Evolutionary conservation across 2,329 filamentous ascomycete genomes (phyloP).

Genomic region (Didymella pinodella): DNA sequence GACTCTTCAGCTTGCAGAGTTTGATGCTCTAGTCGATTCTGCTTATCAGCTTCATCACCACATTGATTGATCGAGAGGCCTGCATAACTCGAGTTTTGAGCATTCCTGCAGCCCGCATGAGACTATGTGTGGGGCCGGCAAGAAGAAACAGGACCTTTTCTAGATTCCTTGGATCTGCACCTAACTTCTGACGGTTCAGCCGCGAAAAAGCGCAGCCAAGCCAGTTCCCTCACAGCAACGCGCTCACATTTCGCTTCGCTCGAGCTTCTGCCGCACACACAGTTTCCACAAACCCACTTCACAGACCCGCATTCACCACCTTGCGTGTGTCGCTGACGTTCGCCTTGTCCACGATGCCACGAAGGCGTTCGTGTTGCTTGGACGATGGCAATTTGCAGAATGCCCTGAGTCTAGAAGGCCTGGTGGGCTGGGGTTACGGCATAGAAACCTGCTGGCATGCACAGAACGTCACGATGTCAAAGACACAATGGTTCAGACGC

Average conservation of each 20-base stretch:
- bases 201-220: constrained; percentile 38
- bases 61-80: constrained; percentile 27
- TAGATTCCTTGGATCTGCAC: constrained; percentile 38
- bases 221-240: constrained; percentile 30
- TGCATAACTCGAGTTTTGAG: constrained; percentile 15
- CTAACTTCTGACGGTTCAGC: constrained; percentile 32
- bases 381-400: constrained; percentile 35
- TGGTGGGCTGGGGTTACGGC: constrained; percentile 32
- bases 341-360: constrained; percentile 16
- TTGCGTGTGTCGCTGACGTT: constrained; percentile 8
- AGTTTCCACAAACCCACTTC: constrained; percentile 19
- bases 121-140: constrained; percentile 33
- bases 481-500: constrained; percentile 26
- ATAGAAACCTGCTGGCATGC: constrained; percentile 21
- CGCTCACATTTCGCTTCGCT: constrained; percentile 18
- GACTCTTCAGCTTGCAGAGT: constrained; percentile 9
- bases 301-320: constrained; percentile 26
- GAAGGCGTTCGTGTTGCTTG: constrained; percentile 7
- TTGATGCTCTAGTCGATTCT: neutral
- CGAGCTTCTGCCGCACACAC: constrained; percentile 23
- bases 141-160: constrained; percentile 33
- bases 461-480: constrained; percentile 41
- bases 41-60: constrained; percentile 19
- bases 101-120: constrained; percentile 24
- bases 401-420: constrained; percentile 18